Conservation (phyloP, 2,329 filamentous ascomycete genomes). For the Talaromyces piceae region DNA sequence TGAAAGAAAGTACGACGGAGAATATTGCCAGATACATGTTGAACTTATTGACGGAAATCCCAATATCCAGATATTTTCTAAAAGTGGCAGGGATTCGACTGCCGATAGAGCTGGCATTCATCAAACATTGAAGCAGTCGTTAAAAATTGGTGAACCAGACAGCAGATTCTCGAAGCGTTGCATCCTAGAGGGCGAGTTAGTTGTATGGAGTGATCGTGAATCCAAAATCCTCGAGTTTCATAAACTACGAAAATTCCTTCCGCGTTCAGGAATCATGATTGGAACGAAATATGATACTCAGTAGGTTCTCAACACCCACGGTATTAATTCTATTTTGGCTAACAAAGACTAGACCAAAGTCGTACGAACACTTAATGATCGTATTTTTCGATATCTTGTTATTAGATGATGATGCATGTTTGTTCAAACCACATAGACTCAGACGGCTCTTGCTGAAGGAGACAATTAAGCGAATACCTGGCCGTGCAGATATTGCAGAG, state of each 20-base stretch:
- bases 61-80: conserved; percentile 76
- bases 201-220: conserved; percentile 65
- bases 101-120: conserved; percentile 58
- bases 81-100: conserved; percentile 85
- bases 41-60: conserved; percentile 50
- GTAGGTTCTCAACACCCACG: conserved; percentile 33
- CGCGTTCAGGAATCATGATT: conserved; percentile 62
- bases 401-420: conserved; percentile 47
- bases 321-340: not conserved
- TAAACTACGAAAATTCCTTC: conserved; percentile 72
- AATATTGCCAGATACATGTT: conserved; percentile 85
- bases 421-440: conserved; percentile 38
- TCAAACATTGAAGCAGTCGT: conserved; percentile 54
- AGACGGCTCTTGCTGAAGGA: conserved; percentile 48
- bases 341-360: conserved; percentile 31
- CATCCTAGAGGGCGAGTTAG: conserved; percentile 76
- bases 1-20: conserved; percentile 78
- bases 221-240: conserved; percentile 66
- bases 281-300: conserved; percentile 62
- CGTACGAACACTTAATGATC: conserved; percentile 53
- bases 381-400: conserved; percentile 55
- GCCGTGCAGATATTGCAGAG: conserved; percentile 59
- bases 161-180: conserved; percentile 59
- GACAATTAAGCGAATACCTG: conserved; percentile 48
- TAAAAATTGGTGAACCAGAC: conserved; percentile 52